Conservation (phyloP, 1,139 yeast species). For the Yamadazyma epiphylla region DNA sequence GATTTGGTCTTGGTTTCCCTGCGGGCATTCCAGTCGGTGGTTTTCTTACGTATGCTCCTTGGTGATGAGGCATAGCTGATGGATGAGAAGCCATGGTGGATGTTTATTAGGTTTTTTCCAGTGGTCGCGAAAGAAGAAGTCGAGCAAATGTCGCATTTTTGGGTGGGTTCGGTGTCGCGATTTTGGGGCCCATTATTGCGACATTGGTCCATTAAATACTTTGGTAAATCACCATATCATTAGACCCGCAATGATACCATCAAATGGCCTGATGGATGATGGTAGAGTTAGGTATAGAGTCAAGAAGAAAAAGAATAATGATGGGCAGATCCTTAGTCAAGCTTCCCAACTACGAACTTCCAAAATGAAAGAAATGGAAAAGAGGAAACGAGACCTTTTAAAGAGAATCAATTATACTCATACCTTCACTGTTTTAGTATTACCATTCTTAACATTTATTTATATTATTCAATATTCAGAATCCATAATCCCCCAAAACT, state of each 20-base stretch:
- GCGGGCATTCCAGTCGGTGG: conserved; percentile 3
- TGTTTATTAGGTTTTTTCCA: too few species aligned
- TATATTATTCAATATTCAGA: conserved; percentile 17
- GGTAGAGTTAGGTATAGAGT: conserved; percentile 10
- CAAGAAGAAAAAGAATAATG: conserved; percentile 9
- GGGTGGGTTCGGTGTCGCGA: too few species aligned
- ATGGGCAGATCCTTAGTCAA: conserved; percentile 13
- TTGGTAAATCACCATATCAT: too few species aligned
- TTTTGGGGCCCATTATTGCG: too few species aligned
- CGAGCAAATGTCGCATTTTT: too few species aligned
- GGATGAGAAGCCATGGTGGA: conserved; percentile 2
- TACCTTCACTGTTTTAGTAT: conserved; percentile 27
- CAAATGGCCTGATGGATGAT: conserved; percentile 3
- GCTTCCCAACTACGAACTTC: conserved; percentile 20
- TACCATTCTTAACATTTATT: conserved; percentile 24
- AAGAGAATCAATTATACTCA: conserved; percentile 30
- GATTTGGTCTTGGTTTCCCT: conserved; percentile 26
- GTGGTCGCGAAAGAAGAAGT: too few species aligned
- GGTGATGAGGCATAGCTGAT: conserved; percentile 2
- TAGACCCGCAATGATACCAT: too few species aligned
- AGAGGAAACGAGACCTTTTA: conserved; percentile 30
- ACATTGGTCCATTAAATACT: too few species aligned
- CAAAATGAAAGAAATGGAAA: conserved; percentile 23
- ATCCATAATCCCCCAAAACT: conserved; percentile 21
- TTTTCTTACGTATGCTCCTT: not conserved